These are phyloP conservation scores for Ustilago tritici DNA, from an alignment of 1,284 basidiomycete species.

Conservation along the genomic window DNA sequence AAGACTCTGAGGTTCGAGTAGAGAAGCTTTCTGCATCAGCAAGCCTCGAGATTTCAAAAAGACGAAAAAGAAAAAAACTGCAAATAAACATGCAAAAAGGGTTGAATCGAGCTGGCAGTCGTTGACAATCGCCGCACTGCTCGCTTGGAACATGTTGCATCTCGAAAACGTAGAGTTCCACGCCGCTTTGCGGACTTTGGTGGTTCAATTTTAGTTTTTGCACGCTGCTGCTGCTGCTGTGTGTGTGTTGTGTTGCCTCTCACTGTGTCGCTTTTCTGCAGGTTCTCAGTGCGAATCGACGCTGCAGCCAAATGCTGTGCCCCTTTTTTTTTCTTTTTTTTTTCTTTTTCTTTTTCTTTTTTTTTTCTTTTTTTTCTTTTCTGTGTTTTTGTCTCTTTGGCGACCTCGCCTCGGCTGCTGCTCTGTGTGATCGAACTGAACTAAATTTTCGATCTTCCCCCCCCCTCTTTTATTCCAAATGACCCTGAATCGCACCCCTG, in stretches of 20 bases:
- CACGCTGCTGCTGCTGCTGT: too few species aligned
- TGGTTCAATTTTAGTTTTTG: background rate
- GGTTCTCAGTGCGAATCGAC: slow-evolving; percentile 4
- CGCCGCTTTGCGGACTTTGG: background rate
- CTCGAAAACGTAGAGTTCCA: background rate
- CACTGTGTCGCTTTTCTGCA: background rate
- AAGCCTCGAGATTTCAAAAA: background rate
- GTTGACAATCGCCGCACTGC: background rate
- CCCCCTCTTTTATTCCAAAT: background rate
- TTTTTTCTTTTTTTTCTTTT: too few species aligned
- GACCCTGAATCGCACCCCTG: slow-evolving; percentile 18
- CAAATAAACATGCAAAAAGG: background rate
- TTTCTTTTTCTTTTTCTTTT: background rate
- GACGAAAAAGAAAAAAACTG: background rate
- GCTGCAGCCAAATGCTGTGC: slow-evolving; percentile 7
- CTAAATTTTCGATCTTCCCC: too few species aligned
- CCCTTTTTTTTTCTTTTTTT: background rate
- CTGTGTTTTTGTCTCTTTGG: too few species aligned
- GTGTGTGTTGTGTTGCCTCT: background rate
- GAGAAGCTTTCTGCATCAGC: slow-evolving; percentile 3
- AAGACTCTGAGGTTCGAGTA: slow-evolving; percentile 6
- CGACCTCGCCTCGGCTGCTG: too few species aligned
- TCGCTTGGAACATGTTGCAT: background rate
- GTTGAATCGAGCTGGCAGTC: background rate
- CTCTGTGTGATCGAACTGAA: too few species aligned